Conservation (phyloP, 1,139 yeast species). For the Taphrina communis region DNA sequence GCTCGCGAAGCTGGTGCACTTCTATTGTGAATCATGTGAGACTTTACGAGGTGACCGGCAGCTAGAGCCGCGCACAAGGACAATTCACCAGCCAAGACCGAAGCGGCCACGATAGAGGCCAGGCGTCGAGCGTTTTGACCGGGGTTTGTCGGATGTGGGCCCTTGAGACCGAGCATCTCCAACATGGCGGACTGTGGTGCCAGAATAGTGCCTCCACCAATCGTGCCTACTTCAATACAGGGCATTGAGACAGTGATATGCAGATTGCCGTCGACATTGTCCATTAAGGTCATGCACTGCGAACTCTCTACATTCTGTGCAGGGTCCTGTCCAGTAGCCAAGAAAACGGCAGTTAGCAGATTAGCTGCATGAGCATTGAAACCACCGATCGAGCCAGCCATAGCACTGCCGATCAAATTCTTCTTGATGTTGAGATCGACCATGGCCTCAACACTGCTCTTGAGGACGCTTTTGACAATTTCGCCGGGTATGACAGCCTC, state of each 20-base stretch:
- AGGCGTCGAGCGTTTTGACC: constrained; percentile 94
- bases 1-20: constrained; percentile 32
- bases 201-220: constrained; percentile 97
- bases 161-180: constrained; percentile 90
- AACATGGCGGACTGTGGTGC: constrained; percentile 98
- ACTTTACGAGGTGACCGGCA: constrained; percentile 97
- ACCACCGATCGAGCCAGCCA: constrained; percentile 99
- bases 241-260: constrained; percentile 97
- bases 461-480: constrained; percentile 78
- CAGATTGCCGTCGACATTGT: constrained; percentile 76
- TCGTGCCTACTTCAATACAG: constrained; percentile 96
- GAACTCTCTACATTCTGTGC: constrained; percentile 83
- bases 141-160: constrained; percentile 92
- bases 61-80: constrained; percentile 94
- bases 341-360: constrained; percentile 86
- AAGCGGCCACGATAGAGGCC: constrained; percentile 93
- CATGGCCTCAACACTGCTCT: constrained; percentile 88
- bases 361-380: constrained; percentile 98
- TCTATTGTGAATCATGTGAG: constrained; percentile 96
- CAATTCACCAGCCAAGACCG: constrained; percentile 94
- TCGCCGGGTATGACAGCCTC: constrained; percentile 88
- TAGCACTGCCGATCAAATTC: constrained; percentile 93
- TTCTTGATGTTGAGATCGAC: constrained; percentile 87
- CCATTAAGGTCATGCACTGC: constrained; percentile 95
- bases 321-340: constrained; percentile 84